These are phyloP conservation scores for Penicillium hordei DNA, from an alignment of 2,329 filamentous ascomycete species.

Conservation along the genomic window DNA sequence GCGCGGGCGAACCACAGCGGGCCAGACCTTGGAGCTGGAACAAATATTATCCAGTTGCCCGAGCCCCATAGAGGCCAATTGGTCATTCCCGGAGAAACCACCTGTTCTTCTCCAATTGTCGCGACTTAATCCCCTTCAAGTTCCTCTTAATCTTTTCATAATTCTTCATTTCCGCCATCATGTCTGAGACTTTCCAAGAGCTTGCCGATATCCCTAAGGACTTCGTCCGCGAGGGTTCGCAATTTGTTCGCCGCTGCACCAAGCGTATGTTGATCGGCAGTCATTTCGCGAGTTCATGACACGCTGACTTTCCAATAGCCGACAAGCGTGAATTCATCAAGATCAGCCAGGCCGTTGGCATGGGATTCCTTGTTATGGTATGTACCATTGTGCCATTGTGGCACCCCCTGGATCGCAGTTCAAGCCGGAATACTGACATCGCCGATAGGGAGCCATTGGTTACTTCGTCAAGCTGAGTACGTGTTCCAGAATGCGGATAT, in stretches of 20 bases:
- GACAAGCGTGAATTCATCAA: conserved; percentile 62
- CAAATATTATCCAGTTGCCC: neutral
- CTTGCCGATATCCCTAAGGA: conserved; percentile 59
- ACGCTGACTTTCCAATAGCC: conserved; percentile 42
- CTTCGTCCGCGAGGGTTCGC: conserved; percentile 52
- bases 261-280: conserved; percentile 43
- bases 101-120: conserved; percentile 11
- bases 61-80: neutral
- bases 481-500: conserved; percentile 21
- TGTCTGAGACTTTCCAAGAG: conserved; percentile 62
- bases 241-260: conserved; percentile 51
- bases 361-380: conserved; percentile 60
- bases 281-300: conserved; percentile 1
- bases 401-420: neutral
- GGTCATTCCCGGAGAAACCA: conserved; percentile 10
- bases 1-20: neutral
- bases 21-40: neutral
- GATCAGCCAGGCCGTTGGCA: conserved; percentile 60
- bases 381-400: neutral
- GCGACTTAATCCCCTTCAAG: neutral
- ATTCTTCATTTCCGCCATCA: conserved; percentile 21
- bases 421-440: conserved; percentile 10
- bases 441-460: conserved; percentile 52
- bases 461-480: conserved; percentile 62
- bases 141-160: neutral